Conservation (phyloP, 192 early-diverging fungal genomes). For the Entomortierella beljakovae region DNA sequence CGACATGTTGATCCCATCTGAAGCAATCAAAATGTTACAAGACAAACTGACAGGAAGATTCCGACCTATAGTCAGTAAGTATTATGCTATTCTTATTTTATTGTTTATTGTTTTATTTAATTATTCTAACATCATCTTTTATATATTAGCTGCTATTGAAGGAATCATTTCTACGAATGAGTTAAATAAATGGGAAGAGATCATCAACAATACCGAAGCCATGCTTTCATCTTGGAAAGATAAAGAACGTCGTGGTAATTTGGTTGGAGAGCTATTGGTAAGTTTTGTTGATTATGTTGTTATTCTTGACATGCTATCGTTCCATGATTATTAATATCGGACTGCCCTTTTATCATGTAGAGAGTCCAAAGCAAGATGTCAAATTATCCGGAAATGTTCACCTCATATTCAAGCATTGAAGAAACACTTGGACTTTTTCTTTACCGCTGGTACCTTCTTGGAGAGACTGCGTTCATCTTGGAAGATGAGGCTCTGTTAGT, state of each 20-base stretch:
- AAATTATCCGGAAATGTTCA: background rate
- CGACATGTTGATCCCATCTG: background rate
- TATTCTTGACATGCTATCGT: too few species aligned
- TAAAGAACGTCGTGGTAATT: slow-evolving; percentile 29
- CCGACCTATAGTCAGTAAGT: background rate
- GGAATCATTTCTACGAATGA: background rate
- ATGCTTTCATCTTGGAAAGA: background rate
- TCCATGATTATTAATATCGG: too few species aligned
- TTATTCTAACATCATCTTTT: background rate
- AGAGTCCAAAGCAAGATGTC: background rate
- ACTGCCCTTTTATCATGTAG: too few species aligned
- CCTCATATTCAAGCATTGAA: background rate
- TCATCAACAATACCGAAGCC: background rate
- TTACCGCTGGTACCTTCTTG: slow-evolving; percentile 1
- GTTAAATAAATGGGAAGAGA: background rate
- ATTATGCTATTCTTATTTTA: background rate
- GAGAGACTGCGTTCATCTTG: background rate
- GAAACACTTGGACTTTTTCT: background rate
- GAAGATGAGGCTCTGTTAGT: background rate
- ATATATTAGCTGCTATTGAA: background rate
- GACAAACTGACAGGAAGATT: background rate
- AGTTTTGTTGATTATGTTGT: too few species aligned
- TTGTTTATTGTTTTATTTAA: background rate
- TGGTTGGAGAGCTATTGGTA: background rate
- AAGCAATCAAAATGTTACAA: background rate